Evolutionary conservation across 2,329 filamentous ascomycete genomes (phyloP).

Genomic region (Pleurostoma richardsiae): DNA sequence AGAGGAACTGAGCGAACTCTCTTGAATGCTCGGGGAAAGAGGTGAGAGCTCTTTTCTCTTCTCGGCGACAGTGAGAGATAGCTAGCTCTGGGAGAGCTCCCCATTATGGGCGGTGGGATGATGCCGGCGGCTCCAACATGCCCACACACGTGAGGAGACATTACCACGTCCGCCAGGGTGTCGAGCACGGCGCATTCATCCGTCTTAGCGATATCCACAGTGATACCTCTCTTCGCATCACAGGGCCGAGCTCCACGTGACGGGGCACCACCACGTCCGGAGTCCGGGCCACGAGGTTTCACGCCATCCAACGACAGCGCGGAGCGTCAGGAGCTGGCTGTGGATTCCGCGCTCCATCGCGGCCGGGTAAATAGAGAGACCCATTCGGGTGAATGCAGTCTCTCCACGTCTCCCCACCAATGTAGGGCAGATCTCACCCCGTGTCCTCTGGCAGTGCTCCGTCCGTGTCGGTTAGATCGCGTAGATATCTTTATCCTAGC

Average conservation of each 20-base stretch:
- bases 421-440: neutral
- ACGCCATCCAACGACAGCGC: slow-evolving; percentile 2
- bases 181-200: neutral
- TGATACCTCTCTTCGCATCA: neutral
- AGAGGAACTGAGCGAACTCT: neutral
- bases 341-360: neutral
- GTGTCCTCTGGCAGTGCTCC: neutral
- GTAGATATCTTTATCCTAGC: neutral
- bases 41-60: neutral
- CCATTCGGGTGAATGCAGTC: neutral
- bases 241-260: neutral
- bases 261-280: neutral
- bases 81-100: neutral
- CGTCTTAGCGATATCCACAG: neutral
- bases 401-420: neutral
- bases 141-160: too few species aligned
- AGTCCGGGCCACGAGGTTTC: neutral
- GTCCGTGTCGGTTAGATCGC: neutral
- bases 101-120: too few species aligned
- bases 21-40: neutral
- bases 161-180: too few species aligned
- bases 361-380: neutral
- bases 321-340: slow-evolving; percentile 4
- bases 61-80: neutral
- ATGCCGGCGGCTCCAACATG: too few species aligned